Base-by-base conservation (phyloP, 1,284 basidiomycete genomes). In the Singerocomus rubriflavus region DNA sequence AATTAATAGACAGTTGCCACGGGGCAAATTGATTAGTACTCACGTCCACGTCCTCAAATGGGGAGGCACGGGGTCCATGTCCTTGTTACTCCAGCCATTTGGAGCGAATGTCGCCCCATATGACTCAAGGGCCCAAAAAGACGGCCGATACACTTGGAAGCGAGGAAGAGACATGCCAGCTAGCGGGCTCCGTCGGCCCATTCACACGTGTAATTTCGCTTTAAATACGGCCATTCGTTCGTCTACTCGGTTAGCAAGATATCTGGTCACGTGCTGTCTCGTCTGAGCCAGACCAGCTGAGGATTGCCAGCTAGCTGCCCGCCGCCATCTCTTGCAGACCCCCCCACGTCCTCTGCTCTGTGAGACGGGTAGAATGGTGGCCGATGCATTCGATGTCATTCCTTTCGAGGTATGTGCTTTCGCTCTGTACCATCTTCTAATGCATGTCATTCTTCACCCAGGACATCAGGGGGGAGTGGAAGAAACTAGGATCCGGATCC, bases 401-500 rank as follows among this genome's bases (percentile, higher is more conserved):
- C 88, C 88, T 30, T 88, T 76, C 71, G 81, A 84, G 69, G 89
- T 88, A 48, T 58, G 80, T 71, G 17, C 41, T 38, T 33, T 11
- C 30, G 27, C 25, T 21, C 46, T 30, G 0, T 9, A 14, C 38
- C 29, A 30, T 49, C 30, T 27, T 17, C 48, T 46, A 35, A 11
- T 13, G 27, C 44, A 44, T 37, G 55, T 54, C 46, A 45, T 30
- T 12, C 14, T 34, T 46, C 31, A 36, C 46, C 26, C 57, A 94
- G 91, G 91, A 91, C 67, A 90, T 94, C 73, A 85, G 86, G 66
- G 91, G 91, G 47, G 76, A 85, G 34, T 94, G 92, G 91, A 85
- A 85, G 71, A 88, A 88, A 61, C 74, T 98, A 4, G 93, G 93
- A 16, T 84, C 89, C 30, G 93, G 93, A 5, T 93, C 90, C 31